phyloP scores from a whole-genome alignment of 257 asterid genomes.

The Jacaranda copaia region DNA sequence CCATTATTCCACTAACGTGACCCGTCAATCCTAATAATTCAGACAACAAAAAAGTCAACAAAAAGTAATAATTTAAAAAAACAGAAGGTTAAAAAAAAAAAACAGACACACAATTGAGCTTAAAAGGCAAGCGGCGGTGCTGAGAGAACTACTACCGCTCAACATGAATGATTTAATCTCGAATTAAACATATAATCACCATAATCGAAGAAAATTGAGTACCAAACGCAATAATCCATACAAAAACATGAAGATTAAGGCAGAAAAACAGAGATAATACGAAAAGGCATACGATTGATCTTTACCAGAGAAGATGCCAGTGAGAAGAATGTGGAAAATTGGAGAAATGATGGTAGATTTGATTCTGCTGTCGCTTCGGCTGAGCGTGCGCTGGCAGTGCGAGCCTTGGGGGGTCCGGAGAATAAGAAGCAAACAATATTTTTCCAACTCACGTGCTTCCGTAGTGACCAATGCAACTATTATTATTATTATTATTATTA shows the following conservation, averaged over 20 bases:
- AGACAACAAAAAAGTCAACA: conserved; percentile 45
- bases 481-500: too few relatives aligned
- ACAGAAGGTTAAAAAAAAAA: not conserved
- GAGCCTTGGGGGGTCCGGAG: conserved; percentile 41
- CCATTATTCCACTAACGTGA: conserved; percentile 52
- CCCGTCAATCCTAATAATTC: conserved; percentile 42
- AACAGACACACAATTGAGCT: not conserved
- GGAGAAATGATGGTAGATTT: conserved; percentile 19
- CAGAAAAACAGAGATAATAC: not conserved
- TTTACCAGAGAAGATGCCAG: not conserved
- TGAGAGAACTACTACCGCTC: not conserved
- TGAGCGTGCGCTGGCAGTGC: conserved; percentile 20
- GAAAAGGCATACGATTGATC: not conserved
- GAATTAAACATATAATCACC: not conserved
- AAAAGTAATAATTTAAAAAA: conserved; percentile 25
- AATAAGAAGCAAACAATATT: conserved; percentile 4
- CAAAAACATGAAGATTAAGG: not conserved
- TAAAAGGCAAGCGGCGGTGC: conserved; percentile 19
- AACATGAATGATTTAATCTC: conserved; percentile 1
- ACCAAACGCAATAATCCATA: conserved; percentile 7
- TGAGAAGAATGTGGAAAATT: not conserved
- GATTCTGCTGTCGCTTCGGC: conserved; percentile 16
- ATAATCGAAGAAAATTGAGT: not conserved
- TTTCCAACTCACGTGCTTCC: not conserved
- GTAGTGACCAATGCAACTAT: too few relatives aligned